phyloP scores from a whole-genome alignment of 495 filamentous ascomycete genomes.

The Chlorociboria aeruginascens region DNA sequence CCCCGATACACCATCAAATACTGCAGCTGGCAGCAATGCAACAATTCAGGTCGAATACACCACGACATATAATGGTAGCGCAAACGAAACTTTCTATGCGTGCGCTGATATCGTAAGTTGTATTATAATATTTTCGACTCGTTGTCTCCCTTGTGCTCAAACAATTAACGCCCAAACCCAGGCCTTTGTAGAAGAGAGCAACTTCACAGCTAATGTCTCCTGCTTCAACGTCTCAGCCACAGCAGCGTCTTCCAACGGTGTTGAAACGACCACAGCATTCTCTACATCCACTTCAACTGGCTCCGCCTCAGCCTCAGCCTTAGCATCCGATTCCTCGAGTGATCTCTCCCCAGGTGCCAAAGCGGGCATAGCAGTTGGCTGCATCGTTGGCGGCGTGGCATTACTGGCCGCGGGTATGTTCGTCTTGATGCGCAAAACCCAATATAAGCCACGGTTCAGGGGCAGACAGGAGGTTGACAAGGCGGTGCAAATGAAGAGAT shows the following conservation, averaged over 20 bases:
- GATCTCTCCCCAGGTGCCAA: conserved; percentile 32
- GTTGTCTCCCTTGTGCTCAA: not conserved
- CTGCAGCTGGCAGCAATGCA: conserved; percentile 31
- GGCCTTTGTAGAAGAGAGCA: conserved; percentile 29
- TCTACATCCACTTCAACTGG: conserved; percentile 9
- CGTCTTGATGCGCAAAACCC: too few species aligned
- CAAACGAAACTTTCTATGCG: conserved; percentile 37
- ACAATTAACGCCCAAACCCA: not conserved
- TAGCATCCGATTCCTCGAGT: conserved; percentile 7
- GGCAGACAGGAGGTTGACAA: too few species aligned
- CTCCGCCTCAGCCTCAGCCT: not conserved
- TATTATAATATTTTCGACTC: not conserved
- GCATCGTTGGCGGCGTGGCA: conserved; percentile 22
- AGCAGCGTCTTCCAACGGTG: conserved; percentile 19
- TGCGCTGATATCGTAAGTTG: conserved; percentile 32
- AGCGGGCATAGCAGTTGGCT: conserved; percentile 36
- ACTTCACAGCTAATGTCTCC: conserved; percentile 28
- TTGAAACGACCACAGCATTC: conserved; percentile 11
- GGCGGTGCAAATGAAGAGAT: too few species aligned
- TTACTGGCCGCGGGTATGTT: too few species aligned
- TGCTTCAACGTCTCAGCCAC: conserved; percentile 38
- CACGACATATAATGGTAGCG: conserved; percentile 24
- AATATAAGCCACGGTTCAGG: too few species aligned
- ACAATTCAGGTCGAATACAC: conserved; percentile 41
- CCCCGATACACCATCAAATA: conserved; percentile 24